These are phyloP conservation scores for Grosmannia penicillata DNA, from an alignment of 2,329 filamentous ascomycete species.

Conservation along the genomic window DNA sequence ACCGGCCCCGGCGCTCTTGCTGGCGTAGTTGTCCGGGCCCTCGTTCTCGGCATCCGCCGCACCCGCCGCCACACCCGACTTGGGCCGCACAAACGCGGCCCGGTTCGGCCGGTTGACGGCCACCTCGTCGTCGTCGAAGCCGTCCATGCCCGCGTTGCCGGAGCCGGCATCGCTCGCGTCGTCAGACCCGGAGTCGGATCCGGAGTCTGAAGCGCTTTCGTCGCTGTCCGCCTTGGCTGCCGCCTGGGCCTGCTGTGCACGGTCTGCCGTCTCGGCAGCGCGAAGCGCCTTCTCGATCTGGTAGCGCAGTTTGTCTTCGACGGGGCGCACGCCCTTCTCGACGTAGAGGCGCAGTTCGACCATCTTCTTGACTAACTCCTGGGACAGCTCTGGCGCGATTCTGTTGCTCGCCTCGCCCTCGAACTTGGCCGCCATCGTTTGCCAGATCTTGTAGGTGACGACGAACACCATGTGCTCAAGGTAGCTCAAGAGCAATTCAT, in stretches of 20 bases:
- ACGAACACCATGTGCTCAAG: constrained; percentile 87
- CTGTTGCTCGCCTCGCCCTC: constrained; percentile 9
- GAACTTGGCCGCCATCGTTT: constrained; percentile 28
- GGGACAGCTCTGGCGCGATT: constrained; percentile 31
- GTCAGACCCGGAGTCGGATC: constrained; percentile 18
- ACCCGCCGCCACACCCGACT: neutral
- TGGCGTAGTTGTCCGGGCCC: neutral
- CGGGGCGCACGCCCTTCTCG: constrained; percentile 78
- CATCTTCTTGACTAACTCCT: constrained; percentile 70
- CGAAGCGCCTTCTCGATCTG: constrained; percentile 91
- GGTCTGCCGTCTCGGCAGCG: constrained; percentile 62
- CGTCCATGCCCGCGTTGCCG: constrained; percentile 6
- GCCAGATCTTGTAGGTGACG: constrained; percentile 66
- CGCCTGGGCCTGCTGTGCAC: constrained; percentile 20
- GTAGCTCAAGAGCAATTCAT: constrained; percentile 92
- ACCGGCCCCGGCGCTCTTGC: constrained; percentile 10
- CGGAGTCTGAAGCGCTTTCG: no score
- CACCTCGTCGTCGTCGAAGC: constrained; percentile 4
- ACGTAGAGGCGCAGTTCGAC: constrained; percentile 83
- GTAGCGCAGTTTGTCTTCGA: constrained; percentile 85
- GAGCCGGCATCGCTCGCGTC: constrained; percentile 21
- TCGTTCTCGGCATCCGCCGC: neutral
- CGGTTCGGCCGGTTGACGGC: constrained; percentile 17
- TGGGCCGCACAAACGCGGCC: constrained; percentile 20
- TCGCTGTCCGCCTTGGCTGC: constrained; percentile 19